phyloP scores from a whole-genome alignment of 768 basidiomycete species.

The Fomitopsis serialis region DNA sequence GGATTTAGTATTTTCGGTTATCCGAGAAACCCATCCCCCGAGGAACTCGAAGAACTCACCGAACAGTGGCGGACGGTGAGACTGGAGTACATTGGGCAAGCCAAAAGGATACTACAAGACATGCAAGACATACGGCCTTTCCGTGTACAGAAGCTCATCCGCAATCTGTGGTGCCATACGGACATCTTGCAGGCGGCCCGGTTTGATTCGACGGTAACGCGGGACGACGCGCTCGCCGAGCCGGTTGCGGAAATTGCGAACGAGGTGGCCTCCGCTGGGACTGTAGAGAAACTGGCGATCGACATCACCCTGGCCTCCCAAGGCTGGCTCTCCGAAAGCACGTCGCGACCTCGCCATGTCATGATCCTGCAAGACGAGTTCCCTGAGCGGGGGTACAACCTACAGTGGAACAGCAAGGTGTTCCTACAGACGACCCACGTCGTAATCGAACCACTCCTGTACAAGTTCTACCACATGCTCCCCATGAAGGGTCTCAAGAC shows the following conservation, averaged over 20 bases:
- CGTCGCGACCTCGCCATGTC: neutral
- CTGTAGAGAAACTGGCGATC: neutral
- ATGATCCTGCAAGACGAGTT: neutral
- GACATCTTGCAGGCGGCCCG: neutral
- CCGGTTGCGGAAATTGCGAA: neutral
- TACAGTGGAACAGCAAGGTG: neutral
- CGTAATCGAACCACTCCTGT: neutral
- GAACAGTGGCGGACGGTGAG: too few relatives aligned
- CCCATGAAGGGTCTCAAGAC: neutral
- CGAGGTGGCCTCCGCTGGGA: neutral
- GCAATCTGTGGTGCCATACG: neutral
- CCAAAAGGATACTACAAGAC: neutral
- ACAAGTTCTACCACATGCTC: neutral
- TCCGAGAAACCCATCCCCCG: too few relatives aligned
- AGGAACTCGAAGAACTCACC: too few relatives aligned
- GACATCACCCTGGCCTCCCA: neutral
- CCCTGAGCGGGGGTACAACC: neutral
- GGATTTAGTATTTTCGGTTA: too few relatives aligned
- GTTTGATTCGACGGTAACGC: neutral
- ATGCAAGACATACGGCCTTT: neutral
- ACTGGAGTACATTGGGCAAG: neutral
- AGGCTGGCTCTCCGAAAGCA: neutral
- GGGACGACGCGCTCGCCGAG: neutral
- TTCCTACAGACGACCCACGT: neutral
- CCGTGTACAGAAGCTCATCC: neutral